Evolutionary conservation across 192 early-diverging fungal species (phyloP).

Genomic region (Coemansia reversa): DNA sequence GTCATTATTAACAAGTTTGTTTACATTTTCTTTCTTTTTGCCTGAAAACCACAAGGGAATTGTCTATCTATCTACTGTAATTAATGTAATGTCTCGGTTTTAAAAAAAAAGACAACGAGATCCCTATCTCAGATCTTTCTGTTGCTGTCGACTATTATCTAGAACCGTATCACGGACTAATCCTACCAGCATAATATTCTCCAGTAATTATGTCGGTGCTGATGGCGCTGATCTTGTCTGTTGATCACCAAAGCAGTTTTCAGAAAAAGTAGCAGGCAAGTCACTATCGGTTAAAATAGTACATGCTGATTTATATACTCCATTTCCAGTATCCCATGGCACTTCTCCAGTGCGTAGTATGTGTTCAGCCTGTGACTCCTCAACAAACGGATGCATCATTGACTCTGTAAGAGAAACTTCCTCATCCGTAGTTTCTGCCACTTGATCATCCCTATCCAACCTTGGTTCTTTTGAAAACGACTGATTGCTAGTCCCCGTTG

Average conservation of each 20-base stretch:
- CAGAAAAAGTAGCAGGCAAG: background rate
- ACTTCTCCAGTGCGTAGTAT: constrained; percentile 41
- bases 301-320: background rate
- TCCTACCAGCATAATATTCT: background rate
- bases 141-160: background rate
- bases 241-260: background rate
- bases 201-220: background rate
- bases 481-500: background rate
- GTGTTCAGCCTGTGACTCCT: constrained; percentile 32
- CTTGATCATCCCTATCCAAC: background rate
- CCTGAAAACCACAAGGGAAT: background rate
- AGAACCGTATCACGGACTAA: background rate
- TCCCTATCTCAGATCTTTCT: background rate
- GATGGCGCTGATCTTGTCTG: background rate
- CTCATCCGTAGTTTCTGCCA: background rate
- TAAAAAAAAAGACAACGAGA: background rate
- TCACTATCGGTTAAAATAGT: background rate
- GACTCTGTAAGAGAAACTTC: constrained; percentile 7
- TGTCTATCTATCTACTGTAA: background rate
- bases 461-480: background rate
- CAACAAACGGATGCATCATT: constrained; percentile 29
- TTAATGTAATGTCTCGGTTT: background rate
- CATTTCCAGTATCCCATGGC: background rate
- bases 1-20: background rate
- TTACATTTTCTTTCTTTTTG: background rate